phyloP scores from a whole-genome alignment of 108 stramenopile species.

The Cyclotella choctawhatcheeana region DNA sequence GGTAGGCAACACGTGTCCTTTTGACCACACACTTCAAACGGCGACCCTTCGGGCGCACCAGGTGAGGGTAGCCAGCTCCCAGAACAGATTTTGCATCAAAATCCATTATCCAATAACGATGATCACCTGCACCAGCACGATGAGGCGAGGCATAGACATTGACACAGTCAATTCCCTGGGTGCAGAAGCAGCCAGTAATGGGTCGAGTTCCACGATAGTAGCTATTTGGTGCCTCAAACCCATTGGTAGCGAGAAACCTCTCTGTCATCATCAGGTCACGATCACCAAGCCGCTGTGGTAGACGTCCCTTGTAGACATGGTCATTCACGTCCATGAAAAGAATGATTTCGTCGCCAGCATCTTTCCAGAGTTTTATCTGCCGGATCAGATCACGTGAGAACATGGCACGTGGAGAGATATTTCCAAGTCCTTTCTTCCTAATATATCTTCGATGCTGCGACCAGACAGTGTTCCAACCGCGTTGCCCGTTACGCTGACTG shows the following conservation, averaged over 20 bases:
- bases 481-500: too few species aligned
- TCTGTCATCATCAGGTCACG: not conserved
- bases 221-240: not conserved
- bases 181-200: not conserved
- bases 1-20: not conserved
- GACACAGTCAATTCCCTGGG: not conserved
- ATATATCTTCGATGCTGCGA: too few species aligned
- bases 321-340: slow-evolving; percentile 6
- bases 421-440: too few species aligned
- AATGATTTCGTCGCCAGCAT: not conserved
- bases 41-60: not conserved
- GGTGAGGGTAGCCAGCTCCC: not conserved
- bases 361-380: too few species aligned
- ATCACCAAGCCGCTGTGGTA: not conserved
- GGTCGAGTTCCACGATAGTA: not conserved
- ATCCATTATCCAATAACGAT: not conserved
- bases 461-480: too few species aligned
- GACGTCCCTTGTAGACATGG: not conserved
- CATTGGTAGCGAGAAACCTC: not conserved
- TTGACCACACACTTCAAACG: not conserved
- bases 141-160: not conserved
- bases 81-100: not conserved
- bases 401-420: too few species aligned
- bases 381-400: too few species aligned
- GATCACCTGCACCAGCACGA: not conserved